Percentiles rank a stretch among this genome's conserved stretches.
Evolutionary conservation across 768 basidiomycete species (phyloP).

Genomic region (Trametes cubensis): DNA sequence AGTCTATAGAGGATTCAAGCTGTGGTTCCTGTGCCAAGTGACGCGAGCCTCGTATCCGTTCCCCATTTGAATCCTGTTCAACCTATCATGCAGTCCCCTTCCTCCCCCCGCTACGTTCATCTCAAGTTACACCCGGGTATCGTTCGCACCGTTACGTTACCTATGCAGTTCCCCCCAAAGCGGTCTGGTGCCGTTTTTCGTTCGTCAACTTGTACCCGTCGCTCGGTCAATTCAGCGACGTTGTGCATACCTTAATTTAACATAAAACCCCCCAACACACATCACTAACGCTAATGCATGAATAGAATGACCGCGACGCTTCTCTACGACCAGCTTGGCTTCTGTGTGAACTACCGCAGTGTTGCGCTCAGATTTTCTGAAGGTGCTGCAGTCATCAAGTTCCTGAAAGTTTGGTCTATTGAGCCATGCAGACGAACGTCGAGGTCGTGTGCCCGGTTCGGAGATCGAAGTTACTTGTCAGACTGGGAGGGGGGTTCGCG

Average conservation of each 20-base stretch:
- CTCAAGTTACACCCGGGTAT: constrained; percentile 26
- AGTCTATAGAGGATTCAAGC: constrained; percentile 14
- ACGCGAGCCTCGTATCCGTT: constrained; percentile 3
- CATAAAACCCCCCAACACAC: constrained; percentile 1
- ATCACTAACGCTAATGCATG: constrained; percentile 21
- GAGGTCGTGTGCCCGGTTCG: neutral
- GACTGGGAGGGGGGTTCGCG: neutral
- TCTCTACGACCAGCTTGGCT: neutral
- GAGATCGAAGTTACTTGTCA: too few relatives aligned
- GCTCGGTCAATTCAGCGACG: constrained; percentile 29
- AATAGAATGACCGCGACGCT: constrained; percentile 21
- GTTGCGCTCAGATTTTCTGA: too few relatives aligned
- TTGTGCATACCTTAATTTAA: constrained; percentile 13
- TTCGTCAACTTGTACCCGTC: constrained; percentile 32
- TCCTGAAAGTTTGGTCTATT: neutral
- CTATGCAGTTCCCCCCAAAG: constrained; percentile 21
- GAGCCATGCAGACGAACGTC: neutral
- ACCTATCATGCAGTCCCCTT: constrained; percentile 14
- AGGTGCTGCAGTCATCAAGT: neutral
- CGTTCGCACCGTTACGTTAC: constrained; percentile 28
- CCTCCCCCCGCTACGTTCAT: constrained; percentile 16
- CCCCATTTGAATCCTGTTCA: constrained; percentile 27
- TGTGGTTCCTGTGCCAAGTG: constrained; percentile 10
- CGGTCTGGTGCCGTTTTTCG: constrained; percentile 37
- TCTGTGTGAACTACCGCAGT: neutral